Base-by-base conservation (phyloP, 2,329 filamentous ascomycete genomes). In the Neonectria hederae region DNA sequence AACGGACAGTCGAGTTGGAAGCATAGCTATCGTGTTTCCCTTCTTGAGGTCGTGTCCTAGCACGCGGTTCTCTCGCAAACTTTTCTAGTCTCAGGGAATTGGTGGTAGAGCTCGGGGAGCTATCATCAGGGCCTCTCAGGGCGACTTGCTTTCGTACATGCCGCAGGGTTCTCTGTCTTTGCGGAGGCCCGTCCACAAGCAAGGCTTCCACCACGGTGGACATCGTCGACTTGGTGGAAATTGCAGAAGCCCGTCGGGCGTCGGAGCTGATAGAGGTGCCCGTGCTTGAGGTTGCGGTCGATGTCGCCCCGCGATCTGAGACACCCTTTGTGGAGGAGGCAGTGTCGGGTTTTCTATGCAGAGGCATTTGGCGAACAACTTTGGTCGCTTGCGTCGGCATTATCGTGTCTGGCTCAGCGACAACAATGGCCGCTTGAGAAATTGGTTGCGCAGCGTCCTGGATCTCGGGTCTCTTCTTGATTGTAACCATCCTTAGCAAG, bases 141-240 rank as follows among this genome's bases (percentile, higher is more conserved):
- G 78, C 77, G 9, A 77, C 76, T 46, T 86, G 83, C 71, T 90
- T 90, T 68, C 82, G 86, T 11, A 89, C 84, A 73, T 90, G 88
- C 5, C 89, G 84, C 63, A 91, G 76, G 8, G 87, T 90, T 70
- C 84, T 83, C 60, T 79, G 83, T 49, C 82, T 82, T 55, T 80
- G 82, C 5, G 76, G 78, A 5, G 75, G 72, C 1, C 78, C 78
- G 45, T 87, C 84, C n/a, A 89, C 79, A 38, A 89, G 76, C 49
- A 88, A 81, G 4, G 86, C 87, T 72, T 87, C 87, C 10, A 89
- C 81, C 4, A 89, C 80, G 0, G 86, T 86, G 17, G 87, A 89
- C 2, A 81, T 79, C 1, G 80, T 82, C 19, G 87, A 89, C 61
- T 79, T 84, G 2, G 82, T 82, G 7, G 87, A 89, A 71, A 86